phyloP scores from a whole-genome alignment of 805 yeast species.

The Starmerella etchellsii region DNA sequence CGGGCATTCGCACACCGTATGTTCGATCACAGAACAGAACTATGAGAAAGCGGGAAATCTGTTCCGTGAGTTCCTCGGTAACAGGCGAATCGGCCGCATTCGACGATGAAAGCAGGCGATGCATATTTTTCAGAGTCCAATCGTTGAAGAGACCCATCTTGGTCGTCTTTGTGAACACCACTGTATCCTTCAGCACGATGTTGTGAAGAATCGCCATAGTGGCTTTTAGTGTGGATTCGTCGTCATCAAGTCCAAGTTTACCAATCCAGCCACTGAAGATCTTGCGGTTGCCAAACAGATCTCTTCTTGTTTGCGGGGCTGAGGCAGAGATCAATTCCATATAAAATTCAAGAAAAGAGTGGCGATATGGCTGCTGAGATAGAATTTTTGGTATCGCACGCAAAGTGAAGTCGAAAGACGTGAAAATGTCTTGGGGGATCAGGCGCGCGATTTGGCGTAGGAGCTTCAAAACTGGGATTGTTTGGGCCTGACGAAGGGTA shows the following conservation, averaged over 20 bases:
- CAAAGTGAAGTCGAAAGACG: constrained; percentile 54
- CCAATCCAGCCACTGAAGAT: constrained; percentile 59
- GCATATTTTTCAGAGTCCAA: constrained; percentile 48
- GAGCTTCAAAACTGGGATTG: constrained; percentile 50
- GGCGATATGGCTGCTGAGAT: constrained; percentile 44
- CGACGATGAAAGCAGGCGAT: constrained; percentile 36
- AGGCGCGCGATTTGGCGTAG: constrained; percentile 40
- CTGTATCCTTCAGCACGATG: constrained; percentile 43
- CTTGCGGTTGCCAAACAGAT: constrained; percentile 42
- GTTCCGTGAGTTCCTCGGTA: constrained; percentile 25
- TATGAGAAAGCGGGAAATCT: constrained; percentile 36
- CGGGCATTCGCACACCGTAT: constrained; percentile 25
- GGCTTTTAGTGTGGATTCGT: constrained; percentile 30
- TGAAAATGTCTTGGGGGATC: constrained; percentile 39
- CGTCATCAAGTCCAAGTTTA: constrained; percentile 41
- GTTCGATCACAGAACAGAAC: constrained; percentile 36
- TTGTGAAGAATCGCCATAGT: constrained; percentile 39
- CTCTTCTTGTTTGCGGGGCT: constrained; percentile 48
- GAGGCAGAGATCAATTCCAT: constrained; percentile 38
- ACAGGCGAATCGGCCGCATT: constrained; percentile 13
- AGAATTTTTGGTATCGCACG: constrained; percentile 50
- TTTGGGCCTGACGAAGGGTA: constrained; percentile 41
- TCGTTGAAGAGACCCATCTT: constrained; percentile 72
- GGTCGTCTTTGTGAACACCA: constrained; percentile 45
- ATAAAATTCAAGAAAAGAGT: constrained; percentile 50